phyloP scores from a whole-genome alignment of 768 basidiomycete species.

The Filobasidium floriforme region DNA sequence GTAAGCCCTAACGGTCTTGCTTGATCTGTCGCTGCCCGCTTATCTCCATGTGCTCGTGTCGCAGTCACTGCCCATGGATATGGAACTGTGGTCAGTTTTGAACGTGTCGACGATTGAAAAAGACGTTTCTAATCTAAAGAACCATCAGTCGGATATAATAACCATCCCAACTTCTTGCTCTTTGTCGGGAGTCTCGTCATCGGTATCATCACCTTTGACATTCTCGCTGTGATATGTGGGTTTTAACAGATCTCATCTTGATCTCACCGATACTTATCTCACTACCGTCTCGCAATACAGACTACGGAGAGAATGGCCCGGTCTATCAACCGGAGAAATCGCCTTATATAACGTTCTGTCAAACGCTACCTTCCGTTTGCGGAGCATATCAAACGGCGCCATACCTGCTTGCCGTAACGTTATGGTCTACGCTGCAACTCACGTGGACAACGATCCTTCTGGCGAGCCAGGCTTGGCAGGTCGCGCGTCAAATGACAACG shows the following conservation, averaged over 20 bases:
- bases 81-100: constrained; percentile 78
- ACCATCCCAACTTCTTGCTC: constrained; percentile 92
- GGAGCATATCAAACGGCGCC: constrained; percentile 61
- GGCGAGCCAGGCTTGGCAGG: constrained; percentile 80
- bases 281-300: constrained; percentile 14
- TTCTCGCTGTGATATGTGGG: constrained; percentile 74
- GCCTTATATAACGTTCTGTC: constrained; percentile 55
- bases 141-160: constrained; percentile 72
- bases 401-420: constrained; percentile 71
- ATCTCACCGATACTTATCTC: background rate
- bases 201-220: constrained; percentile 73
- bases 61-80: constrained; percentile 95
- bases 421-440: constrained; percentile 90
- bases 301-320: constrained; percentile 38
- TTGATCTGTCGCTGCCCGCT: background rate
- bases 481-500: constrained; percentile 89
- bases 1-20: constrained; percentile 51
- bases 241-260: constrained; percentile 17
- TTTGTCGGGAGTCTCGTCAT: constrained; percentile 79
- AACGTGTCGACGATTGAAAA: background rate
- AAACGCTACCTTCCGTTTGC: constrained; percentile 65
- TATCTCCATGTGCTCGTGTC: background rate
- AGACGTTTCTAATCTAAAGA: background rate
- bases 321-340: constrained; percentile 28
- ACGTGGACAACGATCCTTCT: constrained; percentile 87